Evolutionary conservation across 257 asterid species (phyloP), one percentile per base, ranked within the genome.

Genomic region (Solanum okadae): DNA sequence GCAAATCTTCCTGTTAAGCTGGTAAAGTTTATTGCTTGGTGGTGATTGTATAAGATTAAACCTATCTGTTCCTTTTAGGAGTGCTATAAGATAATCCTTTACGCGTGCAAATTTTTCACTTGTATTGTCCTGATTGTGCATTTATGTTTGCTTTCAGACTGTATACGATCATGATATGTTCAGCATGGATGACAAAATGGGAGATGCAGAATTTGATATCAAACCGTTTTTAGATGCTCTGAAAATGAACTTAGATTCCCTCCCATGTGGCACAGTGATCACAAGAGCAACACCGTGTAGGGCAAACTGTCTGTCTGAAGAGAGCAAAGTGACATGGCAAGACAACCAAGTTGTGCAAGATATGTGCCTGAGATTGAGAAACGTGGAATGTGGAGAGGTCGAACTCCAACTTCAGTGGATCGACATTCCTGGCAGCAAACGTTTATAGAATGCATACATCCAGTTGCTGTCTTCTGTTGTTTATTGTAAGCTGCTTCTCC

Each of bases 121-220:
- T 37, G 44, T 33, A 18, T 20, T 34, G 34, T 73, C n/a, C 34
- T 77, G 34, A 77, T 77, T 38, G 6, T 23, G 56, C 83, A 40
- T 40, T 13, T 78, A 40, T 78, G 34, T 77, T 85, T 90, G 44
- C 5, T 77, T 85, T 10, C 90, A 94, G 98, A 92, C 93, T 3
- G 98, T 94, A 76, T 94, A 89, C 34, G 98, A 94, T 88, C 95
- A 94, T 59, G 96, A 94, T 92, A 93, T 93, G 7, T 93, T 94
- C 91, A 92, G 92, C 90, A 90, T 75, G 91, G 98, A 94, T 31
- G 98, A 94, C 89, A 89, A 89, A 56, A 94, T 94, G 97, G 97
- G 97, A 40, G 95, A 91, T 4, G 94, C 97, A 6, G 95, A 91
- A 86, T 87, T 93, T 33, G 94, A 93, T 37, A 90, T 92, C 10